Evolutionary conservation across 768 basidiomycete genomes (phyloP).

Genomic region (Leccinum subtestaceum): DNA sequence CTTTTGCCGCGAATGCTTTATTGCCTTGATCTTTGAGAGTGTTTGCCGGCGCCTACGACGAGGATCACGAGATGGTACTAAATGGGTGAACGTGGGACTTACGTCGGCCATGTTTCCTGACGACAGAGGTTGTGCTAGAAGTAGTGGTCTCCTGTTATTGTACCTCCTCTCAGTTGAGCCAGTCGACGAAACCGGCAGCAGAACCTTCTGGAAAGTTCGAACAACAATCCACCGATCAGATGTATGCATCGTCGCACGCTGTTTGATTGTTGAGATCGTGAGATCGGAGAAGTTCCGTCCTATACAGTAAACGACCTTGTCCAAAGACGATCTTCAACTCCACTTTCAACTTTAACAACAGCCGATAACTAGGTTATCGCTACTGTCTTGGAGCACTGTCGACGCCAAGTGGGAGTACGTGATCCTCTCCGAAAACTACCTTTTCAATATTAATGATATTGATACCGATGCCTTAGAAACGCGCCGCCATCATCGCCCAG

Average conservation of each 20-base stretch:
- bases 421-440: not conserved
- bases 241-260: not conserved
- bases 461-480: too few species aligned
- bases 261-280: not conserved
- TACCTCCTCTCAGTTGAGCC: constrained; percentile 9
- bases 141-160: constrained; percentile 10
- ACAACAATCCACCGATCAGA: not conserved
- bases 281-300: not conserved
- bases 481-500: too few species aligned
- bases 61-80: constrained; percentile 20
- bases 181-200: not conserved
- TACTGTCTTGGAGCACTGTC: not conserved
- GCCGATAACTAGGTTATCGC: too few species aligned
- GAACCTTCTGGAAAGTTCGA: constrained; percentile 35
- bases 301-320: not conserved
- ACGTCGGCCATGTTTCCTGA: constrained; percentile 32
- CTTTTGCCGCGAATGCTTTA: constrained; percentile 91
- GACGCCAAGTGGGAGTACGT: constrained; percentile 5
- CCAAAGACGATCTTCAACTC: not conserved
- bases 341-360: too few species aligned
- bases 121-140: not conserved
- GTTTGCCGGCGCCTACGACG: constrained; percentile 36
- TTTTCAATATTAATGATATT: too few species aligned
- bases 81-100: constrained; percentile 11
- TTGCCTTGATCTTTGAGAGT: constrained; percentile 90